Evolutionary conservation across 23 red algal species (phyloP).

Genomic region (Cyanidioschyzon merolae): DNA sequence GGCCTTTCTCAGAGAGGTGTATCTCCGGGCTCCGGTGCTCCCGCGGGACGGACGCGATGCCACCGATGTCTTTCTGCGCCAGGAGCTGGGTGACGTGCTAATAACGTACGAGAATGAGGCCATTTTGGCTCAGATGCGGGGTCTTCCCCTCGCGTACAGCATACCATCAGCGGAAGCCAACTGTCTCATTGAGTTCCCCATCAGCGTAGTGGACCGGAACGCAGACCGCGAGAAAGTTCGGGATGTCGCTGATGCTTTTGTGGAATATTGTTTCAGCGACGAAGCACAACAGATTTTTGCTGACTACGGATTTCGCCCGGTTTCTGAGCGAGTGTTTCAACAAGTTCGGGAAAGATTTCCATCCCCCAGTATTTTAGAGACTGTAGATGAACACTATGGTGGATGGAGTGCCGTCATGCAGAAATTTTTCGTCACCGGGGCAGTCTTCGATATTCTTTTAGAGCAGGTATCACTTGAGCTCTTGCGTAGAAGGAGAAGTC

Average conservation of each 20-base stretch:
- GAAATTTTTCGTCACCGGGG: conserved; percentile 20
- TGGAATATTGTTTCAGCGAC: conserved; percentile 13
- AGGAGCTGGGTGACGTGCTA: conserved; percentile 14
- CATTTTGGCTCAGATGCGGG: conserved; percentile 16
- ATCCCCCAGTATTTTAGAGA: neutral
- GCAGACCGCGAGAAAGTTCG: neutral
- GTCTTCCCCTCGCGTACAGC: neutral
- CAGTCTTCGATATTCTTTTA: conserved; percentile 18
- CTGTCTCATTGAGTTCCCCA: conserved; percentile 20
- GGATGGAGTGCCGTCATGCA: conserved; percentile 4
- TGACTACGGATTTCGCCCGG: conserved; percentile 15
- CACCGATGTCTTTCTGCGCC: conserved; percentile 12
- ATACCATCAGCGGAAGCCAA: neutral
- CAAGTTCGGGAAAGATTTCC: neutral
- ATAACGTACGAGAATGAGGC: conserved; percentile 27
- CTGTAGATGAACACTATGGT: conserved; percentile 4
- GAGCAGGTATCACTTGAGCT: neutral
- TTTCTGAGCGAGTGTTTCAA: neutral
- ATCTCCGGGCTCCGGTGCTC: neutral
- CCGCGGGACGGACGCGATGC: conserved; percentile 19
- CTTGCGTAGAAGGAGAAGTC: neutral
- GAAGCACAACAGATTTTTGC: neutral
- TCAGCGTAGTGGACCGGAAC: conserved; percentile 10
- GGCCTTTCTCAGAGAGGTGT: conserved; percentile 4
- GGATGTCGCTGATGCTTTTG: conserved; percentile 22